phyloP scores from a whole-genome alignment of 2,329 filamentous ascomycete genomes.

The Coniochaeta sp. region DNA sequence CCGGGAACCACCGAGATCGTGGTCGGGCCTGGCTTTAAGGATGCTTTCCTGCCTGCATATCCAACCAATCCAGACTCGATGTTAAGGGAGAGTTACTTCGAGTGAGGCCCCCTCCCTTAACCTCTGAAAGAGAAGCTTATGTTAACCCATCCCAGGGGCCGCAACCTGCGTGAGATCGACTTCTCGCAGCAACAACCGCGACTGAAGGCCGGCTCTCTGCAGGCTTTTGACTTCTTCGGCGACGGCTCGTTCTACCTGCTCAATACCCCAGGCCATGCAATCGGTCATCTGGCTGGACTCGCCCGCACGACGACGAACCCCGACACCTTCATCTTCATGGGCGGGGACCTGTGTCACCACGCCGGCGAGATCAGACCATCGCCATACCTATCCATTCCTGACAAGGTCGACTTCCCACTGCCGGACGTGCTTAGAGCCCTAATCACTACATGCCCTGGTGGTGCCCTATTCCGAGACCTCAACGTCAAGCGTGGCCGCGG shows the following conservation, averaged over 20 bases:
- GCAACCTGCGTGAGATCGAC: conserved; percentile 7
- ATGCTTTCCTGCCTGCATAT: conserved; percentile 12
- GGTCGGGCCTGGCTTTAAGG: conserved; percentile 16
- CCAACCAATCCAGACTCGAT: conserved; percentile 12
- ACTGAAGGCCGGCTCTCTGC: conserved; percentile 11
- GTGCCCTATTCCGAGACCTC: conserved; percentile 6
- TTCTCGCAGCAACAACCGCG: conserved; percentile 4
- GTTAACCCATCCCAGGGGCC: not conserved
- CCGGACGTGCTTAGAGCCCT: no score
- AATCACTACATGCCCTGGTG: not conserved
- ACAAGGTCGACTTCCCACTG: no score
- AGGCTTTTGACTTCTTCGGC: conserved; percentile 16
- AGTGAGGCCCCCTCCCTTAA: not conserved
- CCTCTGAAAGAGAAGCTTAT: not conserved
- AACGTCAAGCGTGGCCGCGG: conserved; percentile 8
- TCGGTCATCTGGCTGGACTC: conserved; percentile 13
- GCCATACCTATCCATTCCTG: conserved; percentile 9
- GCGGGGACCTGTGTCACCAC: conserved; percentile 16
- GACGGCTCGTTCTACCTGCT: conserved; percentile 17
- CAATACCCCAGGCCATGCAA: conserved; percentile 14
- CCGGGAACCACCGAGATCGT: conserved; percentile 13
- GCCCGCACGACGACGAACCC: conserved; percentile 12
- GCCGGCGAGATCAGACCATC: conserved; percentile 14
- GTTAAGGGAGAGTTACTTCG: conserved; percentile 9
- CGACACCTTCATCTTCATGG: conserved; percentile 15